phyloP scores from a whole-genome alignment of 192 early-diverging fungal species.

The Phycomyces nitens region DNA sequence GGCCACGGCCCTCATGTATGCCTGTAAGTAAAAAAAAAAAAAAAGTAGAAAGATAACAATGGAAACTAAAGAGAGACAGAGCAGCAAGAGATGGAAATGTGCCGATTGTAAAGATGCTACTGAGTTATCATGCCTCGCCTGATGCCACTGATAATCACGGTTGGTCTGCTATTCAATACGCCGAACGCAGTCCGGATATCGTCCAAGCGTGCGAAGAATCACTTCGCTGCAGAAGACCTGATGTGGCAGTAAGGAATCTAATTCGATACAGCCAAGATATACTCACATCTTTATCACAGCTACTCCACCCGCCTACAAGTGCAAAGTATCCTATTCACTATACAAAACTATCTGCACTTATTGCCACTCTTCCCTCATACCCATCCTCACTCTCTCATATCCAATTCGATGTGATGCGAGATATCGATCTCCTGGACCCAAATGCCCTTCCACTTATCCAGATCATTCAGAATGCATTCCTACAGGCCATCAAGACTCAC shows the following conservation, averaged over 20 bases:
- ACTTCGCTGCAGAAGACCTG: constrained; percentile 41
- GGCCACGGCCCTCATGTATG: constrained; percentile 69
- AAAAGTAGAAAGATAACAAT: neutral
- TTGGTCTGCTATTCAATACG: constrained; percentile 65
- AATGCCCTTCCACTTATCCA: constrained; percentile 26
- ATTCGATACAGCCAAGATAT: neutral
- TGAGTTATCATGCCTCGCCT: constrained; percentile 48
- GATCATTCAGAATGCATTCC: constrained; percentile 42
- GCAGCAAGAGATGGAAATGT: constrained; percentile 59
- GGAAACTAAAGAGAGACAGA: neutral
- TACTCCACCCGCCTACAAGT: constrained; percentile 21
- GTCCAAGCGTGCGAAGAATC: constrained; percentile 53
- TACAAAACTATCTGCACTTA: constrained; percentile 43
- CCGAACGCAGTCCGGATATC: constrained; percentile 54
- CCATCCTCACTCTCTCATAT: constrained; percentile 35
- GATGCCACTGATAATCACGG: constrained; percentile 60
- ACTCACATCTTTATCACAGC: too few relatives aligned
- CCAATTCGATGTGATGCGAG: constrained; percentile 21
- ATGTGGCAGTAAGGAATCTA: constrained; percentile 35
- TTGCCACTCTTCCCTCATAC: constrained; percentile 34
- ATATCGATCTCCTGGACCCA: constrained; percentile 25
- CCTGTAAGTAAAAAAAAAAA: constrained; percentile 38
- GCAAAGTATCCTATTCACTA: constrained; percentile 45
- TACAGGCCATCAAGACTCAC: constrained; percentile 57
- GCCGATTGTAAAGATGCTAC: constrained; percentile 47